Conservation (phyloP, 2,329 filamentous ascomycete genomes). For the Aspergillus amoenus region DNA sequence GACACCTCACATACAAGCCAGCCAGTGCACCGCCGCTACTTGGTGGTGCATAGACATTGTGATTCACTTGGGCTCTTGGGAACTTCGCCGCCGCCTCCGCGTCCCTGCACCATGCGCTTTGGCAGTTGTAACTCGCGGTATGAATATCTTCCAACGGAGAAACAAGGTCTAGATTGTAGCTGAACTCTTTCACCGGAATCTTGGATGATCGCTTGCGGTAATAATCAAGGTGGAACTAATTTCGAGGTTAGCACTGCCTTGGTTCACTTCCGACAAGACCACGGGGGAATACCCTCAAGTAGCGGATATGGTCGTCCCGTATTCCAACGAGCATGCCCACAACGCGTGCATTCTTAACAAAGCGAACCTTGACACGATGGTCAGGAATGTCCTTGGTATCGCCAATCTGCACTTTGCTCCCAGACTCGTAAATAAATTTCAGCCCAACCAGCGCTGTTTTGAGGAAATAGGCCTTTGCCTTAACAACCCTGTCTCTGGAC, state of each 20-base stretch:
- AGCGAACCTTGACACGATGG: background rate
- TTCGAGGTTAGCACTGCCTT: background rate
- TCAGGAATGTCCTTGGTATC: background rate
- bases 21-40: background rate
- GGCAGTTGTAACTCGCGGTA: background rate
- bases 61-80: background rate
- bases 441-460: background rate
- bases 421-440: background rate
- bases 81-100: background rate
- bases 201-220: background rate
- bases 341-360: background rate
- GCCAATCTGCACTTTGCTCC: background rate
- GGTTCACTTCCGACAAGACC: background rate
- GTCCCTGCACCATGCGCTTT: slow-evolving; percentile 3
- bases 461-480: background rate
- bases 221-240: background rate
- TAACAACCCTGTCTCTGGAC: background rate
- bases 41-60: background rate
- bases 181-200: background rate
- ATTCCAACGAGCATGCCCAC: background rate
- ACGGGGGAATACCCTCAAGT: background rate
- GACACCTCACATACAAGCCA: slow-evolving; percentile 11
- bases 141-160: background rate
- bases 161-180: background rate
- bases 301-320: background rate